These are phyloP conservation scores for Dioscorea alata DNA, from an alignment of 106 monocot species.

Conservation along the genomic window DNA sequence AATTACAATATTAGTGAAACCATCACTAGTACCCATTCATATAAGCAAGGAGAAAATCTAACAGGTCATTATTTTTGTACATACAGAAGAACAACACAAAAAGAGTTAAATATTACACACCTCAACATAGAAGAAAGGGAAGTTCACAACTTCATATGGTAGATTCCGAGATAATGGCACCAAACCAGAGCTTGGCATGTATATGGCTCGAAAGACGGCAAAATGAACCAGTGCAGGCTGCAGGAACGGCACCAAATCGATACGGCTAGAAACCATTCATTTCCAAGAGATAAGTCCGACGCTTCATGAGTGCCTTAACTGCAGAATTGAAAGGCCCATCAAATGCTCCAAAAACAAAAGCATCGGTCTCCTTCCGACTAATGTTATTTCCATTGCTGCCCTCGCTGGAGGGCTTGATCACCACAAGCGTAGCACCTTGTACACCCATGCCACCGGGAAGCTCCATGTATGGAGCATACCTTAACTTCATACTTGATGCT, in stretches of 20 bases:
- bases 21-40: too few species aligned
- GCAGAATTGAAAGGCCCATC: slow-evolving; percentile 62
- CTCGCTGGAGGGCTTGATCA: slow-evolving; percentile 59
- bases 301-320: slow-evolving; percentile 53
- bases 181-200: too few species aligned
- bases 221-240: slow-evolving; percentile 8
- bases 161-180: not conserved
- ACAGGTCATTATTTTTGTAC: slow-evolving; percentile 16
- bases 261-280: slow-evolving; percentile 81
- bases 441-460: slow-evolving; percentile 57
- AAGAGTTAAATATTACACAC: not conserved
- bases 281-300: slow-evolving; percentile 69
- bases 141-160: not conserved
- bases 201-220: not conserved
- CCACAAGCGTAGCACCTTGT: slow-evolving; percentile 81
- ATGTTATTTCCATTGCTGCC: slow-evolving; percentile 13
- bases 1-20: too few species aligned
- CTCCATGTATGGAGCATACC: slow-evolving; percentile 62
- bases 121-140: slow-evolving; percentile 2
- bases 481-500: slow-evolving; percentile 70
- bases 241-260: not conserved
- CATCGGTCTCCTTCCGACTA: slow-evolving; percentile 54
- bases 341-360: slow-evolving; percentile 54
- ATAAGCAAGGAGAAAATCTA: not conserved
- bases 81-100: not conserved